phyloP scores from a whole-genome alignment of 441 rosid genomes.

The Mallotus repandus region DNA sequence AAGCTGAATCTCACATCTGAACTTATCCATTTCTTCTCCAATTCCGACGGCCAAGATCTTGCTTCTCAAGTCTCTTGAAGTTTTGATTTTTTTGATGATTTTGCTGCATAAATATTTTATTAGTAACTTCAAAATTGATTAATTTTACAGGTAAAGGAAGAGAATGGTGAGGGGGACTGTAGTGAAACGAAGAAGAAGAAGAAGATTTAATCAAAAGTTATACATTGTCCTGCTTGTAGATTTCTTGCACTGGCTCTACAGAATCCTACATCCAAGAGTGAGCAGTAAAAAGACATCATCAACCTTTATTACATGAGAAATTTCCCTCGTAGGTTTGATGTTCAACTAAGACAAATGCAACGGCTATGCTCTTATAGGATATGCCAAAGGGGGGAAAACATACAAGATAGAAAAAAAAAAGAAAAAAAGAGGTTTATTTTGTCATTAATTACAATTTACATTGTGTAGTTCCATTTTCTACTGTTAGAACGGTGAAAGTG shows the following conservation, averaged over 20 bases:
- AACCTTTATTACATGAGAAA: constrained; percentile 10
- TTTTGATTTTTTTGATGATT: no score
- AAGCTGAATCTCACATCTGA: constrained; percentile 49
- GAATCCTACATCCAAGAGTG: constrained; percentile 68
- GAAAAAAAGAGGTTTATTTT: no score
- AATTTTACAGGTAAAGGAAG: constrained; percentile 61
- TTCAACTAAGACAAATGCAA: not conserved
- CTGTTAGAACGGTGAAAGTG: not conserved
- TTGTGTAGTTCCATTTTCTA: not conserved
- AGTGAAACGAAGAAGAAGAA: no score
- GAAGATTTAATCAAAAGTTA: no score
- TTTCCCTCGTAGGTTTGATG: not conserved
- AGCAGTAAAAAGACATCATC: constrained; percentile 41
- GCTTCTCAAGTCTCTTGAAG: constrained; percentile 56
- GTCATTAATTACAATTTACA: no score
- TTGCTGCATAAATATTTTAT: no score
- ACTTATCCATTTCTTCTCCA: constrained; percentile 73
- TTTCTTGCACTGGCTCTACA: constrained; percentile 37
- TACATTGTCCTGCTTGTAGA: constrained; percentile 31
- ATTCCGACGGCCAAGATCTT: constrained; percentile 46
- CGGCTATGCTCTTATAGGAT: not conserved
- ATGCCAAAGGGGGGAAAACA: no score
- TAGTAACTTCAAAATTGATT: constrained; percentile 12
- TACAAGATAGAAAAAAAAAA: no score
- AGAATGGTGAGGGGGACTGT: no score